Base-by-base conservation (phyloP, 352 stramenopile genomes). In the Ophiocytium majus region DNA sequence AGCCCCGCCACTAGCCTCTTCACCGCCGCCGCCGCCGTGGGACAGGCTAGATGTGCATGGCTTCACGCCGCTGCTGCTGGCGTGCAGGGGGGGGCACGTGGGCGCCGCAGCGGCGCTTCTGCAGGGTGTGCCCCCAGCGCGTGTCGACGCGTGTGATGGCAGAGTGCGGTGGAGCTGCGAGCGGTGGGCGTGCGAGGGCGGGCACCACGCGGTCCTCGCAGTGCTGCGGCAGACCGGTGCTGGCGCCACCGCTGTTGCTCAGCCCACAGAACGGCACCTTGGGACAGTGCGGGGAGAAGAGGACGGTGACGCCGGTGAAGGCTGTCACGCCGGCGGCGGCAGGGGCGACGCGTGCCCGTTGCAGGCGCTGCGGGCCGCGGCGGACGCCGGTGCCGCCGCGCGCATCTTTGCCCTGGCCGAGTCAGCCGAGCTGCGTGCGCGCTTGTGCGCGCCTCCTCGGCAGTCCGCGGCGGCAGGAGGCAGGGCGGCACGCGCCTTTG, bases 81-180 rank as follows among this genome's bases (percentile, higher is more conserved):
- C 82, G 1, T 86, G 82, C 50, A 37, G 76, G n/a, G 34, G 14
- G 0, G 82, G 82, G 5, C 71, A 82, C 43, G 71, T 82, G 10
- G 50, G 57, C 28, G 50, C 76, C n/a, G 82, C 36, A 9, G 50
- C 63, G 19, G 36, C 57, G 76, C 50, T 86, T 37, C 75, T 86
- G 32, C 71, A 86, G 5, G 14, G 5, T 5, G 5, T 14, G 43
- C 43, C 43, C 5, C 43, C 43, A 5, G 43, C 43, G 43, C 43
- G 43, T 14, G 43, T 14, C 43, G 14, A 14, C 43, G 43, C 43
- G 5, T 5, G 5, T 14, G 43, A 57, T 14, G 43, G 5, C 43
- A 14, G 5, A 14, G 5, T 57, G 43, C 43, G 43, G 43, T 57
- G 43, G 43, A 5, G 5, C 5, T 57, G 43, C 43, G 43, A 57